These are phyloP conservation scores for Spinacia oleracea DNA, from an alignment of 179 eudicot genomes.

Conservation along the genomic window DNA sequence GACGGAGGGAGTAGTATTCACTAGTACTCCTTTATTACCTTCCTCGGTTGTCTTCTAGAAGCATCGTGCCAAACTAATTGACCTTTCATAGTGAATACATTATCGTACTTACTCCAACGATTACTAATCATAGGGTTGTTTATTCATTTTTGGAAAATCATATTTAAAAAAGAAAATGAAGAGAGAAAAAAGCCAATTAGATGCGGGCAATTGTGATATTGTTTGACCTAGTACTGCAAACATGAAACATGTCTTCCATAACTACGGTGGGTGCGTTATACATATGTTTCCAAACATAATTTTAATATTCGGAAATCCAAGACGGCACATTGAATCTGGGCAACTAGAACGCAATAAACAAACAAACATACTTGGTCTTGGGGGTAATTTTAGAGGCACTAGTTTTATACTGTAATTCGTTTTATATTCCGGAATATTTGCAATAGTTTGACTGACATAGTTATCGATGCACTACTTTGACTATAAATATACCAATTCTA, in stretches of 20 bases:
- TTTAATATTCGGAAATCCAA: background rate
- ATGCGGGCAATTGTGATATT: background rate
- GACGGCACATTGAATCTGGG: slow-evolving; percentile 23
- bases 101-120: too few species aligned
- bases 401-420: too few species aligned
- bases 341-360: background rate
- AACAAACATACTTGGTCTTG: too few species aligned
- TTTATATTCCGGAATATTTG: too few species aligned
- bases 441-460: too few species aligned
- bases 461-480: too few species aligned
- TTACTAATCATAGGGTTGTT: too few species aligned
- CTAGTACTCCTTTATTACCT: background rate
- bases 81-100: background rate
- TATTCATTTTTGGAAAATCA: too few species aligned
- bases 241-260: slow-evolving; percentile 13
- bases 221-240: slow-evolving; percentile 8
- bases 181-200: background rate
- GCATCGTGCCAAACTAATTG: background rate
- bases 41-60: slow-evolving; percentile 12
- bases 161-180: background rate
- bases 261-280: background rate
- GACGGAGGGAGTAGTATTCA: too few species aligned
- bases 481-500: too few species aligned
- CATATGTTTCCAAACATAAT: background rate
- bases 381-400: background rate